Conservation (phyloP, 371 early-diverging fungal genomes). For the Circinella minor region DNA sequence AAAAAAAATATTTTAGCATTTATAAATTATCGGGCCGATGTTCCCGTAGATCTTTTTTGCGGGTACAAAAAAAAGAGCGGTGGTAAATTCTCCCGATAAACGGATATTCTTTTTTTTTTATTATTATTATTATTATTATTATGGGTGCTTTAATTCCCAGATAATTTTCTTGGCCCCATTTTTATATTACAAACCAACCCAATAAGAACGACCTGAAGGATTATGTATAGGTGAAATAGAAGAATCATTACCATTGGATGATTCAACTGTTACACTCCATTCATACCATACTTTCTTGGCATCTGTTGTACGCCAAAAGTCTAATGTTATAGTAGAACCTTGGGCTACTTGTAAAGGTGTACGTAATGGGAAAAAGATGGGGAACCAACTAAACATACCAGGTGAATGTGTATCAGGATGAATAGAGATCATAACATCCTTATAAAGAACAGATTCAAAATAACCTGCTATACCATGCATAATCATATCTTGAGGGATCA, state of each 20-base stretch:
- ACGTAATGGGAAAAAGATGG: conserved; percentile 90
- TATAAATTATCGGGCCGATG: not conserved
- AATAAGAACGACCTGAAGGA: conserved; percentile 58
- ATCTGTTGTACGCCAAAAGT: conserved; percentile 86
- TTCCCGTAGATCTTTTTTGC: conserved; percentile 5
- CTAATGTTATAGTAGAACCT: conserved; percentile 63
- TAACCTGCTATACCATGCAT: conserved; percentile 96
- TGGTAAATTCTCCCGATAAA: not conserved
- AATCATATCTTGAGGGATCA: conserved; percentile 55
- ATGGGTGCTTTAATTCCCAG: not conserved
- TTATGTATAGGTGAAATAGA: conserved; percentile 56
- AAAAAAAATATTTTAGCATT: not conserved
- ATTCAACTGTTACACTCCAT: conserved; percentile 68
- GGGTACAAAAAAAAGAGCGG: not conserved
- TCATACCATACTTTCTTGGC: conserved; percentile 93
- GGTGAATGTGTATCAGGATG: conserved; percentile 85
- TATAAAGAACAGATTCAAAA: conserved; percentile 90
- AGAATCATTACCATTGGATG: conserved; percentile 29
- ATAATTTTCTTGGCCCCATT: too few relatives aligned
- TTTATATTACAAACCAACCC: conserved; percentile 58
- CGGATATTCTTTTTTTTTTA: not conserved
- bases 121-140: not conserved
- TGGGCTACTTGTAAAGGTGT: conserved; percentile 72
- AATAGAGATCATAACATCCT: conserved; percentile 83
- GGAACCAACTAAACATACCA: conserved; percentile 97